Conservation (phyloP, 495 filamentous ascomycete genomes). For the Staphylotrichum longicolle region DNA sequence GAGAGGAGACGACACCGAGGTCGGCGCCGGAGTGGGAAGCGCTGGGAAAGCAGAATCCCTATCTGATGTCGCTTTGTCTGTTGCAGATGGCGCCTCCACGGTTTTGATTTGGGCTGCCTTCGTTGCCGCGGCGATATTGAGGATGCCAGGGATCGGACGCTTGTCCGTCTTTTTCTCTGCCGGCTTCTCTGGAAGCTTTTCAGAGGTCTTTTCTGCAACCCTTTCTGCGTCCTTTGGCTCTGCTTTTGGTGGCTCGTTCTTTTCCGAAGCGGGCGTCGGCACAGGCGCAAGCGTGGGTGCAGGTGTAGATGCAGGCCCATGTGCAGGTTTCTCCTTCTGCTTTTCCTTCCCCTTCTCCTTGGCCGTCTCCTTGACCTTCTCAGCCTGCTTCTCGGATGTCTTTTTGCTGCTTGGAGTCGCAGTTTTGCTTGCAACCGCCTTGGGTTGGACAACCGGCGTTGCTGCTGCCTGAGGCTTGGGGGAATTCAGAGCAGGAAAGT, state of each 20-base stretch:
- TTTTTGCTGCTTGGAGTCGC: slow-evolving; percentile 23
- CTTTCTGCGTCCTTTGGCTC: slow-evolving; percentile 39
- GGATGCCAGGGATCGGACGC: slow-evolving; percentile 55
- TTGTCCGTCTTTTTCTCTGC: slow-evolving; percentile 53
- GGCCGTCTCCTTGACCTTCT: slow-evolving; percentile 20
- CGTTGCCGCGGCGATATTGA: slow-evolving; percentile 62
- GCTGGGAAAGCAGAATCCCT: slow-evolving; percentile 47
- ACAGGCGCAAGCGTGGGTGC: background rate
- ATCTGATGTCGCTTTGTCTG: slow-evolving; percentile 37
- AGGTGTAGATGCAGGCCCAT: slow-evolving; percentile 2
- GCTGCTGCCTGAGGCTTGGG: slow-evolving; percentile 32
- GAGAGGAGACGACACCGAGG: slow-evolving; percentile 47
- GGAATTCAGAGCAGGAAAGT: slow-evolving; percentile 56
- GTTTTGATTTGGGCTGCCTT: slow-evolving; percentile 35
- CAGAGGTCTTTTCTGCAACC: slow-evolving; percentile 30
- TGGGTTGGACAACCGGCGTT: slow-evolving; percentile 27
- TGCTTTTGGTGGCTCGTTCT: slow-evolving; percentile 34
- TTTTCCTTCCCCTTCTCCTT: slow-evolving; percentile 24
- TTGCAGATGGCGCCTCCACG: slow-evolving; percentile 27
- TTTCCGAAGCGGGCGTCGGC: slow-evolving; percentile 35
- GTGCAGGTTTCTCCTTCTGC: slow-evolving; percentile 10
- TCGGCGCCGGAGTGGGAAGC: slow-evolving; percentile 51
- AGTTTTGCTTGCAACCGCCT: slow-evolving; percentile 30
- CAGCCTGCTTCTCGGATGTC: slow-evolving; percentile 18
- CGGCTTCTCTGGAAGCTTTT: slow-evolving; percentile 40